These are phyloP conservation scores for Fusarium beomiforme DNA, from an alignment of 2,329 filamentous ascomycete species.

Conservation along the genomic window DNA sequence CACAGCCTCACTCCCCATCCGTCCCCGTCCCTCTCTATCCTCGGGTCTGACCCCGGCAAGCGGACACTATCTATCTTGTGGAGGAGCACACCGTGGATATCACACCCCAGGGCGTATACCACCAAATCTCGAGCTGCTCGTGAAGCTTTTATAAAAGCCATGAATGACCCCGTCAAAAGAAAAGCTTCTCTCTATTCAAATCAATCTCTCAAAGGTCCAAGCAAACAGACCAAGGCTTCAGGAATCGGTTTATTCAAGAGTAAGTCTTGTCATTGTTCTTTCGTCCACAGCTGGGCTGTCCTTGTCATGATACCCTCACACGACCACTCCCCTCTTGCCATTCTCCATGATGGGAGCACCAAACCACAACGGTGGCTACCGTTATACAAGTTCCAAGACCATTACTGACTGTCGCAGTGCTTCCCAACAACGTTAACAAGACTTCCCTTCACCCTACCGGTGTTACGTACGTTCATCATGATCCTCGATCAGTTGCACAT, in stretches of 20 bases:
- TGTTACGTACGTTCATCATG: constrained; percentile 76
- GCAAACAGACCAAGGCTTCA: constrained; percentile 51
- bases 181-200: constrained; percentile 52
- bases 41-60: constrained; percentile 41
- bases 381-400: constrained; percentile 15
- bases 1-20: constrained; percentile 30
- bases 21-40: constrained; percentile 40
- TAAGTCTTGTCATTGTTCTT: constrained; percentile 43
- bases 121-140: constrained; percentile 40
- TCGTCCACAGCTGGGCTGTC: constrained; percentile 2
- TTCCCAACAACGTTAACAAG: constrained; percentile 80
- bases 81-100: constrained; percentile 39
- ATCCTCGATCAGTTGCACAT: constrained; percentile 18
- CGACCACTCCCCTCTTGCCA: constrained; percentile 1
- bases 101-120: constrained; percentile 40
- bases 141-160: constrained; percentile 52
- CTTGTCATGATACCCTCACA: constrained; percentile 23
- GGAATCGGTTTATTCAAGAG: constrained; percentile 55
- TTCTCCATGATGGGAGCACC: constrained; percentile 6
- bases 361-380: neutral
- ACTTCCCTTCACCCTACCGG: constrained; percentile 90
- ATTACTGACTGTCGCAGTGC: constrained; percentile 54
- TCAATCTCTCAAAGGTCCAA: constrained; percentile 53
- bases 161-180: constrained; percentile 54
- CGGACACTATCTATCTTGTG: constrained; percentile 44